phyloP scores from a whole-genome alignment of 2,329 filamentous ascomycete species.

The Aspergillus sp. region DNA sequence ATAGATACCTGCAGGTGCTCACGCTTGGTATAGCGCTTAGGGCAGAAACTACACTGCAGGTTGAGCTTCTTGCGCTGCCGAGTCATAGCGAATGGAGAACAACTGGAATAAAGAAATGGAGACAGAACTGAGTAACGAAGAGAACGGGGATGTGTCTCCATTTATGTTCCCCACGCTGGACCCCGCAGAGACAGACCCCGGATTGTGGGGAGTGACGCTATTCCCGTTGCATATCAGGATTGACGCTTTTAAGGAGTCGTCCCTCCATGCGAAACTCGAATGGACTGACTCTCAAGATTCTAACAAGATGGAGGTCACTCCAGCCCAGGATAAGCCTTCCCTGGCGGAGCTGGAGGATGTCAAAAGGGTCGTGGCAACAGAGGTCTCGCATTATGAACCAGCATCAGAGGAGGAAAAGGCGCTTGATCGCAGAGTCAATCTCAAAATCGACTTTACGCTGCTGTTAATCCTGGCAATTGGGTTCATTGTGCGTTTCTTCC shows the following conservation, averaged over 20 bases:
- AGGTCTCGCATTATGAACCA: background rate
- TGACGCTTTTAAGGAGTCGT: background rate
- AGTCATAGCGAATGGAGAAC: slow-evolving; percentile 2
- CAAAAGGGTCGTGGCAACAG: background rate
- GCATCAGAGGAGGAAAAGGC: background rate
- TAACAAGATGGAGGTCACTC: background rate
- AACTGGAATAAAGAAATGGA: background rate
- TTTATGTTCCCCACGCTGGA: background rate
- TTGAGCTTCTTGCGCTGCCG: slow-evolving; percentile 4
- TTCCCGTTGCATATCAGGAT: background rate
- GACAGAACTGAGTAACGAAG: background rate
- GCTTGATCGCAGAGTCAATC: background rate
- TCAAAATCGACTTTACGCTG: background rate
- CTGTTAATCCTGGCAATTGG: background rate
- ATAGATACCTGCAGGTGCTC: slow-evolving; percentile 9
- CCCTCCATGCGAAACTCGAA: too few relatives aligned
- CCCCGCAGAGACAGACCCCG: background rate
- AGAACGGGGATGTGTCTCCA: background rate
- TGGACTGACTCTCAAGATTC: too few relatives aligned
- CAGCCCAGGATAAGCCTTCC: background rate
- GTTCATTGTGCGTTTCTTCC: background rate
- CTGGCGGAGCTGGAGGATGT: slow-evolving; percentile 1
- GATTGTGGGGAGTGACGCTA: background rate
- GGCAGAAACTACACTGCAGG: slow-evolving; percentile 4
- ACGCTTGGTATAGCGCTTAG: slow-evolving; percentile 12